Base-by-base conservation (phyloP, 2,329 filamentous ascomycete species). In the Aspergillus sclerotialis region DNA sequence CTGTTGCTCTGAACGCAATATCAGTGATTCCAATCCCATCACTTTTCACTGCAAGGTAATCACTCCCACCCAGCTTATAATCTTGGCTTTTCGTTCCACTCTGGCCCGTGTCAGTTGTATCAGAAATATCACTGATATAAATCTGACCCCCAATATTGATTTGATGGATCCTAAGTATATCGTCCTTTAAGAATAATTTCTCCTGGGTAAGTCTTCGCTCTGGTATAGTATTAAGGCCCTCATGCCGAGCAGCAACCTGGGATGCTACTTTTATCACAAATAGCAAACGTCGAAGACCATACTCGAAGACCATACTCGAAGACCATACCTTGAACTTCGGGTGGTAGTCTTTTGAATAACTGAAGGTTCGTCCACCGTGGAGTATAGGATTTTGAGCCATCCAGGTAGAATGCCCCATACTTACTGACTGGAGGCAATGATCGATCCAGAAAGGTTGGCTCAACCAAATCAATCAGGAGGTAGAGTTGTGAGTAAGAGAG, bases 21-120 rank as follows among this genome's bases (percentile, higher is more conserved):
- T 40, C 40, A 24, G 36, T 36, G 8, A 43, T 28, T 8, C 38
- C 38, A 32, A 39, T 29, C 26, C 28, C 38, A 34, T 43, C 38
- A 24, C 26, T 32, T 30, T 36, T 36, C 27, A 38, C 25, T 28
- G 35, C 33, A 30, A 43, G 26, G 34, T 38, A 41, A 4, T 19
- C 32, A 19, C 34, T 38, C 32, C 35, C 16, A 21, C 33, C 16
- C 28, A 44, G 24, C 12, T 32, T 13, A 40, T 35, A 40, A 30
- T 32, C 30, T 30, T 35, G n/a, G n/a, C n/a, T n/a, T n/a, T n/a
- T n/a, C n/a, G n/a, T n/a, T n/a, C n/a, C n/a, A n/a, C n/a, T n/a
- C n/a, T n/a, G n/a, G n/a, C n/a, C n/a, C n/a, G n/a, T n/a, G n/a
- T n/a, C n/a, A n/a, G n/a, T n/a, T 25, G 33, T 13, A 21, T 32